Evolutionary conservation across 768 basidiomycete species (phyloP), one percentile per base, ranked within the genome.

Genomic region (Chalciporus piperatus): DNA sequence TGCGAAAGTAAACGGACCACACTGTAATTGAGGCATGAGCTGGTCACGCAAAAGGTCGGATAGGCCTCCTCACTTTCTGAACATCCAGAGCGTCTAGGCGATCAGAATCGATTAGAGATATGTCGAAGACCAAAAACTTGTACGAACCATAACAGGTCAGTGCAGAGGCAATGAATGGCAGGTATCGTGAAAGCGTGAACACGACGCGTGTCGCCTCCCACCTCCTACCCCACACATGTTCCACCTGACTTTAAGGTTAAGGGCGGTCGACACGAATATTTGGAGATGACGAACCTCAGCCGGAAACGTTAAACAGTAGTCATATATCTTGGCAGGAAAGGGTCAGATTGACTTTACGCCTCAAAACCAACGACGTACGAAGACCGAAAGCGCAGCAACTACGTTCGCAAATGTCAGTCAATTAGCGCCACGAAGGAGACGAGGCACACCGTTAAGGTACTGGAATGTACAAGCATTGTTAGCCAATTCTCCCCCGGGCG

Each of bases 111-210:
- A n/a, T 62, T 27, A 56, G 44, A 33, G 6, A n/a, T 14, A 1
- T 1, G 8, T 27, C 8, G 40, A 1, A 14, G 38, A 27, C 6
- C 33, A 23, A 11, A 50, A 37, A 6, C 12, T 2, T 37, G 45
- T 19, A 53, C 55, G 2, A 8, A 61, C 65, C 45, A 44, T 59
- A 65, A 27, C 59, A 58, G 11, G 57, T 51, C n/a, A 61, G 32
- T 0, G 51, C 48, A 14, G 56, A 49, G 11, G 59, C 35, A 45
- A 66, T 3, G 28, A 66, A 60, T 23, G 66, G 47, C 32, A 68
- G 47, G 48, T 68, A 68, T 56, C 64, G 65, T 41, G 66, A 48
- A 9, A 66, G 6, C 6, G 63, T 60, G 43, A 66, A 66, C 16
- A 68, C 47, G 20, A 59, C 32, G 32, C 64, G 63, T 30, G 66